Percentiles rank a stretch among this genome's conserved stretches.
These are phyloP conservation scores for Botrytis hyacinthi DNA, from an alignment of 2,329 filamentous ascomycete species.

Conservation along the genomic window DNA sequence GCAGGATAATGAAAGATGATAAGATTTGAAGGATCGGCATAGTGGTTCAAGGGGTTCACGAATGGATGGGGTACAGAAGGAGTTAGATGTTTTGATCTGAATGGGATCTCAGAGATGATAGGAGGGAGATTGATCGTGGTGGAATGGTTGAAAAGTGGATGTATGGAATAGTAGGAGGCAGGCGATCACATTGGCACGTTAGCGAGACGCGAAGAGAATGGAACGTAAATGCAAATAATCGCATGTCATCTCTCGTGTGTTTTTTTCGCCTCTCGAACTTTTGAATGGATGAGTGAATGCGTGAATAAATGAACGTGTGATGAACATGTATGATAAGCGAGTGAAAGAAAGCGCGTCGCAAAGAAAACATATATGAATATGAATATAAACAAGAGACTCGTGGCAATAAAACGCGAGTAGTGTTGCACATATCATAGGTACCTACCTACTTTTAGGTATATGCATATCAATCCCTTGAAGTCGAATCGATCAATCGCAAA, in stretches of 20 bases:
- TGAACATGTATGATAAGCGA: background rate
- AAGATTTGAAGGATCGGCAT: background rate
- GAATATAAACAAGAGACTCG: background rate
- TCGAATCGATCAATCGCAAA: background rate
- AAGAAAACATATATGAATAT: background rate
- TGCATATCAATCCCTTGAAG: background rate
- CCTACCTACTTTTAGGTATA: background rate
- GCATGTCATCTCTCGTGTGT: background rate
- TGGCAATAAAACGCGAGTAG: background rate
- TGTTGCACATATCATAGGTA: background rate
- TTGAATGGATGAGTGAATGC: background rate
- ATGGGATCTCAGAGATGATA: background rate
- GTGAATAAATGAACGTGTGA: background rate
- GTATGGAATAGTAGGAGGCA: background rate
- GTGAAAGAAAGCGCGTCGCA: background rate
- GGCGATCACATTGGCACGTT: background rate
- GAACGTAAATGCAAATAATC: background rate
- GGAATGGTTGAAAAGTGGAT: background rate
- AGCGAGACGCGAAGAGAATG: background rate
- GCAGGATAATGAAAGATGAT: slow-evolving; percentile 5
- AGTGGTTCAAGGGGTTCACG: background rate
- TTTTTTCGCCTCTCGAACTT: background rate
- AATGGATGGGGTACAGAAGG: background rate
- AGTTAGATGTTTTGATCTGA: background rate
- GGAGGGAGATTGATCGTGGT: background rate